Evolutionary conservation across 2,329 filamentous ascomycete genomes (phyloP), one percentile per base, ranked within the genome.

Genomic region (Didymellaceae sp.): DNA sequence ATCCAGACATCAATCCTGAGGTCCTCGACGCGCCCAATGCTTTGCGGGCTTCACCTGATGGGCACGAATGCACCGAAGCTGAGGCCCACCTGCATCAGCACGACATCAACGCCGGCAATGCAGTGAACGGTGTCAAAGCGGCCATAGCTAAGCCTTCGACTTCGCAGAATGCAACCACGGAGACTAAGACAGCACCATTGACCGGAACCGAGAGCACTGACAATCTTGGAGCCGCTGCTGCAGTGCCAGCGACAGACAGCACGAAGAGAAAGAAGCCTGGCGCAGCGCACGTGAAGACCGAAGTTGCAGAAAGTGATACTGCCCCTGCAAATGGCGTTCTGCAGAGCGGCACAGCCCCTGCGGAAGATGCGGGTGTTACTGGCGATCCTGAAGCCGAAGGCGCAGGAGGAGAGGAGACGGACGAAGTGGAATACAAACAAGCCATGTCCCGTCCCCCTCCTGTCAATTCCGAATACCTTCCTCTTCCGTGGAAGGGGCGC

Each of bases 401-500:
- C 9, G 18, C 32, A 45, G 53, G 57, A 38, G 56, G 61, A n/a
- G 60, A 58, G 21, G 52, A 57, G 26, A 75, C 78, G 8, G 80
- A 83, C 18, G 77, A 81, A 31, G 80, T 82, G 60, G 83, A 86
- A 61, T 73, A 86, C 40, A 78, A 82, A 57, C 79, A 81, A 60
- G 84, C 84, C 16, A 63, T 82, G 18, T 78, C 80, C 7, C 79
- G 90, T 46, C 82, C 87, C 10, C 90, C 91, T 6, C 84, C 91
- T 0, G 85, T 96, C 13, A 89, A 97, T 65, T 96, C 91, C 67
- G 83, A 84, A 57, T 90, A 87, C 64, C 78, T 97, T 16, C 93
- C 93, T 18, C 73, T 97, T 17, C 93, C 92, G 0, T 97, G 92
- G 92, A 91, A 87, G 74, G 93, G 93, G 1, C 83, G 92, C 21